Evolutionary conservation across 257 asterid species (phyloP).

Genomic region (Petunia axillaris): DNA sequence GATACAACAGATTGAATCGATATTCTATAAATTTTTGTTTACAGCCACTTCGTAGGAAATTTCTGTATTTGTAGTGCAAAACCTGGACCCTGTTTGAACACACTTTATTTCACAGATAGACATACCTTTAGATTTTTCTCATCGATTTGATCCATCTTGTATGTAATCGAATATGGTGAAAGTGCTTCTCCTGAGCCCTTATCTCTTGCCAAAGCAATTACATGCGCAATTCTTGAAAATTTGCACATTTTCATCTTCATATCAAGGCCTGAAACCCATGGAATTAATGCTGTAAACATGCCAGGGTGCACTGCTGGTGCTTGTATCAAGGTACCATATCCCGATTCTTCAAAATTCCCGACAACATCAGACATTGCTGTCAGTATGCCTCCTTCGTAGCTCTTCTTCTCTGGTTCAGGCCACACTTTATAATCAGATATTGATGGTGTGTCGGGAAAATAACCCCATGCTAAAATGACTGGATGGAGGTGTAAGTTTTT

Average conservation of each 20-base stretch:
- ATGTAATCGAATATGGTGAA: constrained; percentile 26
- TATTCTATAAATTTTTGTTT: constrained; percentile 37
- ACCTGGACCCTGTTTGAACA: too few relatives aligned
- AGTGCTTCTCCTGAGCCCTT: constrained; percentile 54
- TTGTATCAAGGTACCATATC: constrained; percentile 66
- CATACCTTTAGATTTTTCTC: not conserved
- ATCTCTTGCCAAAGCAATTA: constrained; percentile 73
- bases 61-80: too few relatives aligned
- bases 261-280: constrained; percentile 27
- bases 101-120: too few relatives aligned
- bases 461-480: too few relatives aligned
- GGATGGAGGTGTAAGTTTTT: constrained; percentile 47
- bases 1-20: constrained; percentile 52
- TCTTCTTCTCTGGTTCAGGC: constrained; percentile 59
- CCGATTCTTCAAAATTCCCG: constrained; percentile 43
- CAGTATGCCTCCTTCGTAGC: constrained; percentile 75
- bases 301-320: constrained; percentile 88
- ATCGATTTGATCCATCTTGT: too few relatives aligned
- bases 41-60: too few relatives aligned
- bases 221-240: constrained; percentile 66
- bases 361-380: constrained; percentile 71
- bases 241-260: constrained; percentile 55
- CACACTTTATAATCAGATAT: constrained; percentile 33
- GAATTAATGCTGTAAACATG: constrained; percentile 51
- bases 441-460: constrained; percentile 44